phyloP scores from a whole-genome alignment of 2,329 filamentous ascomycete species.

The Colletotrichum melonis region DNA sequence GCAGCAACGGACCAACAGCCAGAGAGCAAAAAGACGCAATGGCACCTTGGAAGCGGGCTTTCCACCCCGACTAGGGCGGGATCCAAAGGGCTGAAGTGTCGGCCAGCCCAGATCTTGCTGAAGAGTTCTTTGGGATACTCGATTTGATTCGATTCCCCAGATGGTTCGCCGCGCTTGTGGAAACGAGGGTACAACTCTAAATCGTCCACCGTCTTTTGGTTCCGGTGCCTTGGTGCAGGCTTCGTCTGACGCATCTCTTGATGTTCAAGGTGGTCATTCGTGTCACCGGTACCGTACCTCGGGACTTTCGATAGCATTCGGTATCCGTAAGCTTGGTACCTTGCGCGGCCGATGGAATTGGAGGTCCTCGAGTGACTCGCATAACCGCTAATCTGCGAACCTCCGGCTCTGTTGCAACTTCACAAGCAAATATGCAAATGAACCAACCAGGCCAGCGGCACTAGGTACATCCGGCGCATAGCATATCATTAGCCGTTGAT shows the following conservation, averaged over 20 bases:
- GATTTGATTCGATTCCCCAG: not conserved
- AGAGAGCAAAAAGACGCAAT: slow-evolving; percentile 9
- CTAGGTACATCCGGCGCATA: not conserved
- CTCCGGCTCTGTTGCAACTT: slow-evolving; percentile 2
- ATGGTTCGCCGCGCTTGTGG: slow-evolving; percentile 30
- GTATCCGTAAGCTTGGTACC: not conserved
- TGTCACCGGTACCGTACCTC: not conserved
- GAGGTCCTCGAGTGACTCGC: slow-evolving; percentile 30
- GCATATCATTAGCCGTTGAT: not conserved
- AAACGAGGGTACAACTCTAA: slow-evolving; percentile 22
- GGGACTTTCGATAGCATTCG: slow-evolving; percentile 5
- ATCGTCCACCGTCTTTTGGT: slow-evolving; percentile 11
- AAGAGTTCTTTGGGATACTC: slow-evolving; percentile 11
- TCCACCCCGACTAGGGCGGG: not conserved
- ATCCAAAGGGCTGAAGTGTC: slow-evolving; percentile 18
- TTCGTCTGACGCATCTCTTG: slow-evolving; percentile 7
- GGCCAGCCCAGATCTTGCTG: slow-evolving; percentile 10
- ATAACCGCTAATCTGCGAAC: slow-evolving; percentile 20
- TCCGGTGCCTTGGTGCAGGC: not conserved
- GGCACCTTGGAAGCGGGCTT: not conserved
- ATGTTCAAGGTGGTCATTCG: not conserved
- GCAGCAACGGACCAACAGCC: not conserved
- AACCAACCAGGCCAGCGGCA: not conserved
- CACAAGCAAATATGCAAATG: slow-evolving; percentile 20
- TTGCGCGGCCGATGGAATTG: not conserved